These are phyloP conservation scores for Drechslerella dactyloides DNA, from an alignment of 2,329 filamentous ascomycete species.

Conservation along the genomic window DNA sequence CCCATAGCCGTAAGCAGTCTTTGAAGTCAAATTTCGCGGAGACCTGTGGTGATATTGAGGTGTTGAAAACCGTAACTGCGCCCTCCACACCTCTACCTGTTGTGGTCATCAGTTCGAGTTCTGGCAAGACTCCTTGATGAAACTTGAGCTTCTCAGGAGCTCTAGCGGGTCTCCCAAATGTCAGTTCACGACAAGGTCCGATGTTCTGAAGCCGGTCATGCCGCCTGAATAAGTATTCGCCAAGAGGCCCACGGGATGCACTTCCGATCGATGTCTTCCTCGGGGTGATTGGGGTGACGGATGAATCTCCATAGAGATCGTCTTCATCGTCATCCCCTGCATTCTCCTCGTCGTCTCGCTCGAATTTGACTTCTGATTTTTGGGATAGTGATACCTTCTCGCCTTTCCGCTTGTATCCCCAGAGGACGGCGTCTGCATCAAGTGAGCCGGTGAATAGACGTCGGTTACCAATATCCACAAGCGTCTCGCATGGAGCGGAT, in stretches of 20 bases:
- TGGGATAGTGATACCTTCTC: constrained; percentile 55
- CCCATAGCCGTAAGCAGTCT: constrained; percentile 79
- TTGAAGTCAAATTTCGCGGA: constrained; percentile 74
- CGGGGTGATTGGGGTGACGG: constrained; percentile 58
- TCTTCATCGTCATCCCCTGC: constrained; percentile 65
- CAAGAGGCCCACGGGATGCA: constrained; percentile 61
- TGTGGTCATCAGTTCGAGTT: constrained; percentile 67
- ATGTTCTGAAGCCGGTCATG: constrained; percentile 79
- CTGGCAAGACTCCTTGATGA: constrained; percentile 63
- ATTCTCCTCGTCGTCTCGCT: constrained; percentile 68
- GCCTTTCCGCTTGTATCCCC: constrained; percentile 71
- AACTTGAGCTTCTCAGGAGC: constrained; percentile 61
- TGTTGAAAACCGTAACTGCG: constrained; percentile 76
- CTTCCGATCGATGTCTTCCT: constrained; percentile 56
- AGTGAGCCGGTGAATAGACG: constrained; percentile 86
- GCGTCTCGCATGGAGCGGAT: constrained; percentile 68
- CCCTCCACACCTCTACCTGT: constrained; percentile 71
- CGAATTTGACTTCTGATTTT: constrained; percentile 66
- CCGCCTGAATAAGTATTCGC: constrained; percentile 74
- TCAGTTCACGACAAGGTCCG: constrained; percentile 77
- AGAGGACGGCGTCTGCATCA: constrained; percentile 76
- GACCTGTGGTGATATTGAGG: constrained; percentile 75
- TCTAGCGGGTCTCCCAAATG: constrained; percentile 67
- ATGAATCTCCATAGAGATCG: constrained; percentile 70
- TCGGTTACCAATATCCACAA: constrained; percentile 71